Base-by-base conservation (phyloP, 2,329 filamentous ascomycete species). In the Incumbomyces lentus region DNA sequence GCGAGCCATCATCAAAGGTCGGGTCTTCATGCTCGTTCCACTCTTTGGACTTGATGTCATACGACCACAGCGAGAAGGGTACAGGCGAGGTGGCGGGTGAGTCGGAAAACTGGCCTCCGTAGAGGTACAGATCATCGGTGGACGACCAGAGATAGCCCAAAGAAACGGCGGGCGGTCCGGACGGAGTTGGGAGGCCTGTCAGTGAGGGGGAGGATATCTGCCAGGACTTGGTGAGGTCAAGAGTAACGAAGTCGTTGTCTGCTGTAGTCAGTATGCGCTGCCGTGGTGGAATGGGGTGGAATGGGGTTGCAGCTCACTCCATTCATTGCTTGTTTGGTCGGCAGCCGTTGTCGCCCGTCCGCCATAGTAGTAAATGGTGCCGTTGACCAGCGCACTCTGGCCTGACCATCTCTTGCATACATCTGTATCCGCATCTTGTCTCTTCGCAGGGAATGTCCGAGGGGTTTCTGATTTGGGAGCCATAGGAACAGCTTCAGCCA, bases 111-210 rank as follows among this genome's bases (percentile, higher is more conserved):
- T 86, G 72, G 14, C 84, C 84, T 14, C 84, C 84, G 54, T 88
- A 89, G 3, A 88, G 71, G 58, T 75, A 88, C 0, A 89, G 68
- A 11, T 77, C 78, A 45, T 79, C 70, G 58, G 79, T 78, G 38
- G 84, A 83, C 57, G 81, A 78, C 84, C 84, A 89, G 1, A 89
- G 71, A 53, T 81, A 82, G n/a, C 84, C 84, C 37, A 84, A 74
- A 0, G 83, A 76, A 11, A 89, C 76, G 3, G 79, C 73, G 1
- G 84, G 84, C 1, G 83, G 83, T 0, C 83, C 84, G 8, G 75
- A 77, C 1, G 82, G 82, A 51, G 73, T 71, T 16, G 79, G 68
- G 10, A 86, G 70, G 2, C 79, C 81, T 1, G 68, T 75, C 12
- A 87, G 57, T 1, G 76, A 67, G 8, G 84, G 84, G 0, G 75